phyloP scores from a whole-genome alignment of 2,329 filamentous ascomycete species.

The Epichloe aotearoae region DNA sequence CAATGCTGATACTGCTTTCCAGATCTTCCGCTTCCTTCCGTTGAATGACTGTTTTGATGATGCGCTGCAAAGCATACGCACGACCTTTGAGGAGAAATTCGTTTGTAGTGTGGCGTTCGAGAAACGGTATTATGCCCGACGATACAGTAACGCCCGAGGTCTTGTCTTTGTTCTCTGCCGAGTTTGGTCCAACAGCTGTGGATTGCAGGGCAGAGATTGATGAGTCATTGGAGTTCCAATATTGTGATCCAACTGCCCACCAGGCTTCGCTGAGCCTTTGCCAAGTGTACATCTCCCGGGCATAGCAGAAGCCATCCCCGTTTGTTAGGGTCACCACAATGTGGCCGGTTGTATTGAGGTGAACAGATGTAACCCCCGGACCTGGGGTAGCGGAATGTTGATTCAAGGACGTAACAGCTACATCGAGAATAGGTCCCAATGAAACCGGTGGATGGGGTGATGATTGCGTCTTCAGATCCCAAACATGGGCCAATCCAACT shows the following conservation, averaged over 20 bases:
- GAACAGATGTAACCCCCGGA: slow-evolving; percentile 81
- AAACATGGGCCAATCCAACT: slow-evolving; percentile 80
- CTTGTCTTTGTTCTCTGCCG: slow-evolving; percentile 30
- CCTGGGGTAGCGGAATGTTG: slow-evolving; percentile 61
- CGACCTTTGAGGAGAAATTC: slow-evolving; percentile 85
- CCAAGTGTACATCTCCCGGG: slow-evolving; percentile 75
- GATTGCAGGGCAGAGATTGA: slow-evolving; percentile 71
- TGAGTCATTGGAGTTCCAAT: slow-evolving; percentile 96
- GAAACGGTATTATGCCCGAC: slow-evolving; percentile 80
- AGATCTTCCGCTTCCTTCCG: slow-evolving; percentile 87
- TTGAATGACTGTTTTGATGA: slow-evolving; percentile 79
- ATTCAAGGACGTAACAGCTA: slow-evolving; percentile 67
- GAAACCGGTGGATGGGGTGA: slow-evolving; percentile 85
- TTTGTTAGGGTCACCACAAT: slow-evolving; percentile 87
- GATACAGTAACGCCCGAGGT: slow-evolving; percentile 49
- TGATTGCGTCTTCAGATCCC: slow-evolving; percentile 74
- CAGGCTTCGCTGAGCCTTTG: slow-evolving; percentile 91
- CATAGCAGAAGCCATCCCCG: slow-evolving; percentile 88
- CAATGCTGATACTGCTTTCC: slow-evolving; percentile 82
- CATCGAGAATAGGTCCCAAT: slow-evolving; percentile 75
- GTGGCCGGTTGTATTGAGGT: slow-evolving; percentile 76
- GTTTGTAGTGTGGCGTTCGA: slow-evolving; percentile 89
- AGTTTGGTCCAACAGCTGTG: slow-evolving; percentile 48
- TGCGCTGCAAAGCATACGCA: slow-evolving; percentile 78
- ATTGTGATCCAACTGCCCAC: slow-evolving; percentile 97